Base-by-base conservation (phyloP, 1,284 basidiomycete genomes). In the Rhodotorula sp. region DNA sequence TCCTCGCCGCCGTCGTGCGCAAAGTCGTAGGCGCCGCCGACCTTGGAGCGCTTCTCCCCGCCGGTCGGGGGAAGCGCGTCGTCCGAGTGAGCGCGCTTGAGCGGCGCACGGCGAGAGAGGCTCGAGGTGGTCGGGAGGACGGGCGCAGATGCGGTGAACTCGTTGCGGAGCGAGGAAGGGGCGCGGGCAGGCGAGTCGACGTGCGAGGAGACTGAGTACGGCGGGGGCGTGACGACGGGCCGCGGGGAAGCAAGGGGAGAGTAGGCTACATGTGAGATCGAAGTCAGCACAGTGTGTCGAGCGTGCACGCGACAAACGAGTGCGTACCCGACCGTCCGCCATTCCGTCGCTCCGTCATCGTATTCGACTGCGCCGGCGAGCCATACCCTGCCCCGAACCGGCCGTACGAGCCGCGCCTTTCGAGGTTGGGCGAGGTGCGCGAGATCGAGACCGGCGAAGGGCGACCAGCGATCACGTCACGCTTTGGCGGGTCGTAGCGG, bases 41-140 rank as follows among this genome's bases (percentile, higher is more conserved):
- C 34, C 44, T 45, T 58, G 0, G 64, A 57, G 9, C 68, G 59
- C 60, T 70, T 70, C 25, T 41, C 23, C 10, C 54, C 59, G 1
- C 34, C 49, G 23, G 10, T n/a, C 46, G 49, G 12, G 34, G 41
- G 34, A 5, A n/a, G 50, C 12, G 61, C 60, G 12, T 44, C 66
- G 48, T 58, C 66, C 1, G 42, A 48, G 23, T 55, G 59, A 16
- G 61, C 61, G 54, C 66, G 66, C 55, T 67, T 67, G 17, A 48
- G 54, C 53, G 27, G 53, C 53, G n/a, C 34, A 5, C 34, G 52
- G 25, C 13, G 13, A 12, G 13, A 14, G 23, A 12, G 23, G 10
- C 23, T 8, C 50, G 52, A 53, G 53, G 34, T 27, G 27, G 25
- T 54, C 14, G 60, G 46, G 14, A 25, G 8, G 9, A 13, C 13